Percentiles rank a stretch among this genome's conserved stretches.
phyloP scores from a whole-genome alignment of 2,329 filamentous ascomycete genomes.

The Thelonectria rubi region DNA sequence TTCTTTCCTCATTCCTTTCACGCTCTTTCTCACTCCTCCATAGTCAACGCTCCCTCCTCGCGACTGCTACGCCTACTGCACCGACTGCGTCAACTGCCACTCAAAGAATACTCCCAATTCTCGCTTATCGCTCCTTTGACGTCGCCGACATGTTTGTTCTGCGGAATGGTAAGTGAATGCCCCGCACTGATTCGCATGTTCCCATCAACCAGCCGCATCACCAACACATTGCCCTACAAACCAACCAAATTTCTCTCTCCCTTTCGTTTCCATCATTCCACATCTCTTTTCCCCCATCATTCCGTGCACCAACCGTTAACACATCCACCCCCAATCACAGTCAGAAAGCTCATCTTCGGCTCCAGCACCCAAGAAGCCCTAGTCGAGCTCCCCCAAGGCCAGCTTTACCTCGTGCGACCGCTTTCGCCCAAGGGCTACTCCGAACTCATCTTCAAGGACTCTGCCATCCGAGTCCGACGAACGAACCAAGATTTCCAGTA shows the following conservation, averaged over 20 bases:
- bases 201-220: neutral
- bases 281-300: neutral
- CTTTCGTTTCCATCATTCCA: neutral
- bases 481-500: constrained; percentile 97
- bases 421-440: constrained; percentile 97
- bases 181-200: constrained; percentile 21
- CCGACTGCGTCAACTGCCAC: constrained; percentile 14
- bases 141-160: constrained; percentile 50
- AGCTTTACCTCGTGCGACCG: constrained; percentile 96
- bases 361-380: constrained; percentile 87
- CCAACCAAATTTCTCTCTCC: neutral
- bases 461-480: constrained; percentile 87
- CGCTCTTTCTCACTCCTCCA: constrained; percentile 2
- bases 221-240: neutral
- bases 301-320: constrained; percentile 25
- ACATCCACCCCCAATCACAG: constrained; percentile 53
- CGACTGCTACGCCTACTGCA: neutral
- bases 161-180: constrained; percentile 48
- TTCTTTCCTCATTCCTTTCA: neutral
- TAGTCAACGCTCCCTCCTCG: neutral
- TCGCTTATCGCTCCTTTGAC: constrained; percentile 12
- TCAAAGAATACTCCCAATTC: constrained; percentile 6
- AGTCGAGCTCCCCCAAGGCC: constrained; percentile 93
- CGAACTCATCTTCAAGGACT: constrained; percentile 98
- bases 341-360: constrained; percentile 94